Percentiles rank a stretch among this genome's conserved stretches.
phyloP scores from a whole-genome alignment of 179 eudicot genomes.

The Beta macrorhiza region DNA sequence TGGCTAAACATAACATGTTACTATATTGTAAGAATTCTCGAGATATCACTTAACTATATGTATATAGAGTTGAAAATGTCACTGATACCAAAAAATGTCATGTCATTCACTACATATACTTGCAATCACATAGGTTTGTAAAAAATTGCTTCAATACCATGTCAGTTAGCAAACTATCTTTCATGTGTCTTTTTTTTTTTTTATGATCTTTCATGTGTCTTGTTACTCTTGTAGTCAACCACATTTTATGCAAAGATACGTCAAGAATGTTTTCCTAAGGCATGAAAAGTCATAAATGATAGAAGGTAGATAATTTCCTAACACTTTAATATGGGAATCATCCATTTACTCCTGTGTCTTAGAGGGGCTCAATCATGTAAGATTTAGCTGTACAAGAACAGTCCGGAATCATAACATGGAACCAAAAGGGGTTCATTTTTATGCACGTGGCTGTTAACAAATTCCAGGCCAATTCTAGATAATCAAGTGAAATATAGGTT shows the following conservation, averaged over 20 bases:
- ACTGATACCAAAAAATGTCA: background rate
- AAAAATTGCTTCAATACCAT: background rate
- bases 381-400: background rate
- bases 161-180: background rate
- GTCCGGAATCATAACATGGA: background rate
- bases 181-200: background rate
- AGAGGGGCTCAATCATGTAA: background rate
- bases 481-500: background rate
- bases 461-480: background rate
- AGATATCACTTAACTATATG: background rate
- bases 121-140: background rate
- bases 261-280: background rate
- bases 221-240: background rate
- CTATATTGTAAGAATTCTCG: background rate
- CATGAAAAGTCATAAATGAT: background rate
- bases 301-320: too few species aligned
- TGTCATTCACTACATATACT: background rate
- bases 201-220: background rate
- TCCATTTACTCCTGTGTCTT: background rate
- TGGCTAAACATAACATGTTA: background rate
- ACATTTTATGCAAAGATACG: background rate
- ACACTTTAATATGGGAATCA: background rate
- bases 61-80: background rate
- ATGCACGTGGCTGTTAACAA: background rate
- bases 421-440: conserved; percentile 1